phyloP scores from a whole-genome alignment of 2,329 filamentous ascomycete species.

The Metarhizium robertsii region DNA sequence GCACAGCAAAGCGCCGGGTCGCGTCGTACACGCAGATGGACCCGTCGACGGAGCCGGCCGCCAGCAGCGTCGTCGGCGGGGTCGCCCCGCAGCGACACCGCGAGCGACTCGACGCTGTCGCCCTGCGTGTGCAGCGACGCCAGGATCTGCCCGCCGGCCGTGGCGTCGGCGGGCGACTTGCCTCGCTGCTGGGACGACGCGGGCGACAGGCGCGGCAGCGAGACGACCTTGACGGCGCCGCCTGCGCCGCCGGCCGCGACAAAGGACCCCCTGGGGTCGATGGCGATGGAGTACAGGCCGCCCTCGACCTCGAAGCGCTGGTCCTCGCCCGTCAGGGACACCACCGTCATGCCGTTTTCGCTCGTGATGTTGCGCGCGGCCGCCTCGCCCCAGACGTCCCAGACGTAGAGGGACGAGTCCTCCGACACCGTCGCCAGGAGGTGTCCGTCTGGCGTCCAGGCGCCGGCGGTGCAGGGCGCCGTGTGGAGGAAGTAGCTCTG shows the following conservation, averaged over 20 bases:
- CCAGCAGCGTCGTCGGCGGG: conserved; percentile 46
- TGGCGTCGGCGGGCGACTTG: conserved; percentile 25
- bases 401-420: conserved; percentile 82
- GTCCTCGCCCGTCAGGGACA: conserved; percentile 70
- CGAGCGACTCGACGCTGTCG: conserved; percentile 67
- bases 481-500: conserved; percentile 92
- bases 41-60: conserved; percentile 61
- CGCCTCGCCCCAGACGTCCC: conserved; percentile 79
- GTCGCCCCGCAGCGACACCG: conserved; percentile 38
- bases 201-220: conserved; percentile 56
- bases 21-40: conserved; percentile 82
- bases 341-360: conserved; percentile 53
- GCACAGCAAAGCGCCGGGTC: conserved; percentile 75
- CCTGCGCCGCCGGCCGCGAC: conserved; percentile 82
- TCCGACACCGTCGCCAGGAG: conserved; percentile 84
- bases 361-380: conserved; percentile 44
- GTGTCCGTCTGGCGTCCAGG: conserved; percentile 82
- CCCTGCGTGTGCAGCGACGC: conserved; percentile 73
- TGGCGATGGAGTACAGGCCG: conserved; percentile 77
- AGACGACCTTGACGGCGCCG: conserved; percentile 76
- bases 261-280: conserved; percentile 71
- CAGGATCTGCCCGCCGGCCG: conserved; percentile 53
- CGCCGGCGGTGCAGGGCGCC: conserved; percentile 73
- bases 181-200: conserved; percentile 5
- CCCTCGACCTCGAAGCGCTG: conserved; percentile 89